Evolutionary conservation across 768 basidiomycete species (phyloP).

Genomic region (Amanita subjunquillea): DNA sequence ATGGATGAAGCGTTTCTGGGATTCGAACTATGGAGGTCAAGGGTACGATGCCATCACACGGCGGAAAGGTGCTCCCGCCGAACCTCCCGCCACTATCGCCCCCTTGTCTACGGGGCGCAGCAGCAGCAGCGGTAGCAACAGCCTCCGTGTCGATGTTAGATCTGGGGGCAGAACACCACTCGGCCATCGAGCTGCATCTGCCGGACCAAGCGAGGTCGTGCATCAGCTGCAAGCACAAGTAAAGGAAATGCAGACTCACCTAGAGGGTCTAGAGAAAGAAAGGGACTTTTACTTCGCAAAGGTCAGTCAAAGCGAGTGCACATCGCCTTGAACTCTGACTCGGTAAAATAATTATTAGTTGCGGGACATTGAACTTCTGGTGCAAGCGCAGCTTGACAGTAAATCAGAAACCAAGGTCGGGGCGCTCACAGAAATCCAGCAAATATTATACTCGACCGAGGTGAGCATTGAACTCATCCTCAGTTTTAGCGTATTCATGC

Average conservation of each 20-base stretch:
- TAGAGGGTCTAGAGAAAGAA: conserved; percentile 94
- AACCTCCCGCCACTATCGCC: conserved; percentile 70
- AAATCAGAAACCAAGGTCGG: conserved; percentile 44
- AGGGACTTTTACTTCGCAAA: conserved; percentile 98
- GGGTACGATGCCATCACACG: conserved; percentile 80
- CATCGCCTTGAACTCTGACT: background rate
- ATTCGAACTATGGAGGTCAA: conserved; percentile 79
- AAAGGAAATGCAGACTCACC: conserved; percentile 67
- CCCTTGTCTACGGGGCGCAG: conserved; percentile 41
- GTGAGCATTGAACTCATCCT: conserved; percentile 29
- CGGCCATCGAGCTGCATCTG: conserved; percentile 50
- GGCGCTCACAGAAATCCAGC: conserved; percentile 71
- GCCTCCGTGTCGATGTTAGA: conserved; percentile 21
- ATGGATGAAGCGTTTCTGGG: conserved; percentile 97
- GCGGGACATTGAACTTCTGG: conserved; percentile 91
- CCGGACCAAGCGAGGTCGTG: conserved; percentile 59
- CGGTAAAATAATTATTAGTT: conserved; percentile 37
- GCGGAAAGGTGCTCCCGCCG: conserved; percentile 67
- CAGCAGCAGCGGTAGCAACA: conserved; percentile 16
- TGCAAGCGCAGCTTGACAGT: conserved; percentile 66
- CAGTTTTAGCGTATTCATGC: conserved; percentile 4
- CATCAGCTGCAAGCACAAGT: conserved; percentile 66
- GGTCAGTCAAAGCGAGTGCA: conserved; percentile 33
- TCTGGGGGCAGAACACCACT: conserved; percentile 69
- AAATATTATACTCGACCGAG: conserved; percentile 92